phyloP scores from a whole-genome alignment of 148 eudicot species.

The Rhododendron mucronatum region DNA sequence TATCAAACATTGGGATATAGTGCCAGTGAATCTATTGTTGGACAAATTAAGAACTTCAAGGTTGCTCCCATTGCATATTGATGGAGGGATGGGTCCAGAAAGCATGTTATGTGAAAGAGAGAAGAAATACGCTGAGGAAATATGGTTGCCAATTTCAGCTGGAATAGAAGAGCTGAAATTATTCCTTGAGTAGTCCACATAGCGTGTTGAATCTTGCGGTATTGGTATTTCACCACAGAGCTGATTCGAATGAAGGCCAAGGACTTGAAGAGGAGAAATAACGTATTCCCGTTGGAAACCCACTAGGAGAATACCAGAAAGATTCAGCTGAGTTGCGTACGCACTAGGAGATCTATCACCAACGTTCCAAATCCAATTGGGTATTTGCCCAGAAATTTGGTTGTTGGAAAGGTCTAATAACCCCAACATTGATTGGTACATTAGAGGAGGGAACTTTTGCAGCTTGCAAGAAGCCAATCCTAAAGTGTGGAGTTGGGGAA shows the following conservation, averaged over 20 bases:
- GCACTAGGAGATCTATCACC: conserved; percentile 16
- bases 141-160: conserved; percentile 2
- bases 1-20: conserved; percentile 27
- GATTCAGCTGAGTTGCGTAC: conserved; percentile 1
- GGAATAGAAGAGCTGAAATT: conserved; percentile 25
- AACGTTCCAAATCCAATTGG: conserved; percentile 35
- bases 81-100: not conserved
- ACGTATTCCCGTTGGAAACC: not conserved
- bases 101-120: not conserved
- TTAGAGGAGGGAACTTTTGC: conserved; percentile 22
- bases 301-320: not conserved
- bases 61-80: not conserved
- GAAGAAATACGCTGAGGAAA: not conserved
- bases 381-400: conserved; percentile 29
- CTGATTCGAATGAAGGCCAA: conserved; percentile 45
- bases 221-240: conserved; percentile 38
- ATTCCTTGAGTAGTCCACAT: conserved; percentile 38
- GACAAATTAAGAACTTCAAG: conserved; percentile 44
- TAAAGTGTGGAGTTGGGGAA: conserved; percentile 19
- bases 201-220: conserved; percentile 5
- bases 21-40: conserved; percentile 23
- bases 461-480: conserved; percentile 39
- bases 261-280: not conserved
- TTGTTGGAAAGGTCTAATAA: conserved; percentile 36
- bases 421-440: conserved; percentile 17